phyloP scores from a whole-genome alignment of 1,284 basidiomycete species.

The Anthracocystis panici-leucophaei region DNA sequence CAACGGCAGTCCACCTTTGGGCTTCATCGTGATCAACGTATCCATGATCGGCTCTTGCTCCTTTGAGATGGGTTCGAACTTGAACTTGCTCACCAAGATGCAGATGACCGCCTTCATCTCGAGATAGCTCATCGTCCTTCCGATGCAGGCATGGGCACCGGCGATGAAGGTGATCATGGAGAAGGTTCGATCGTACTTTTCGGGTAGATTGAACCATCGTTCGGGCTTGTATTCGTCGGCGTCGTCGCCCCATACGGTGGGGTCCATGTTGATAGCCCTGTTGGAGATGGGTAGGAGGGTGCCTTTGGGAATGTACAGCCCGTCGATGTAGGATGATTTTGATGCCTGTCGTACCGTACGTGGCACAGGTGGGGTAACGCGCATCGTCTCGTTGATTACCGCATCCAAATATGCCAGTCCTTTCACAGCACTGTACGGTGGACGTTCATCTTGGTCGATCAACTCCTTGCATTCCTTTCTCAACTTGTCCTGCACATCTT shows the following conservation, averaged over 20 bases:
- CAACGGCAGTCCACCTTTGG: conserved; percentile 50
- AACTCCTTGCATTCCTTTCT: conserved; percentile 73
- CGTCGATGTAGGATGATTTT: conserved; percentile 49
- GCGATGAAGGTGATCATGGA: conserved; percentile 60
- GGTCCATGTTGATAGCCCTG: conserved; percentile 53
- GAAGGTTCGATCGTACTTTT: conserved; percentile 55
- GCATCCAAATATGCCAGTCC: conserved; percentile 81
- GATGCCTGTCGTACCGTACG: conserved; percentile 45
- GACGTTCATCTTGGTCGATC: conserved; percentile 44
- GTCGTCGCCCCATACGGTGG: conserved; percentile 53
- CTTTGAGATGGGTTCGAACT: conserved; percentile 40
- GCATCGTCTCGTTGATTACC: conserved; percentile 72
- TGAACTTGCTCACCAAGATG: conserved; percentile 56
- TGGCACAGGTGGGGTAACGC: conserved; percentile 57
- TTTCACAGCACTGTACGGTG: conserved; percentile 74
- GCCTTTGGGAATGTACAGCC: conserved; percentile 50
- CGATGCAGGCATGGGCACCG: conserved; percentile 61
- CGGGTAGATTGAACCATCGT: conserved; percentile 56
- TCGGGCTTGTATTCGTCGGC: conserved; percentile 59
- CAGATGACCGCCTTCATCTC: conserved; percentile 59
- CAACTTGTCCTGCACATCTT: conserved; percentile 75
- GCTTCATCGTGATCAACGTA: conserved; percentile 60
- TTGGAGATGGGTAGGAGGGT: conserved; percentile 54
- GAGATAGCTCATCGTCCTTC: conserved; percentile 54
- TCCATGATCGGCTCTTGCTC: conserved; percentile 45